A percentile compares a stretch with the other conserved stretches of the same genome.
Conservation (phyloP, 805 yeast species). For the Starmerella sirachaensis region DNA sequence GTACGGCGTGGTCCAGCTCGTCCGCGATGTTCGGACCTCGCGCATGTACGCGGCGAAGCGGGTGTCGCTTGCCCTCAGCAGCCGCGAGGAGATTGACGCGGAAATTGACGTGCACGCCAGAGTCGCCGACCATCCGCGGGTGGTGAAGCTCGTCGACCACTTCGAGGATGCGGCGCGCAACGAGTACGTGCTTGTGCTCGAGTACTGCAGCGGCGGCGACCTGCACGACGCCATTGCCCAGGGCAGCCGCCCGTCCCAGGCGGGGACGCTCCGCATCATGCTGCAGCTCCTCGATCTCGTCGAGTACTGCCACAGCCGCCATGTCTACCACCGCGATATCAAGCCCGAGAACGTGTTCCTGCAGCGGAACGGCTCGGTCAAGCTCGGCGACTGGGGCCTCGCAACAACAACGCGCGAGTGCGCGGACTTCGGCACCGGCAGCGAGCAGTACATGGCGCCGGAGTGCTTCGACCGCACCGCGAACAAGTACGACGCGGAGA, state of each 20-base stretch:
- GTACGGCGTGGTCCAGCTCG: constrained; percentile 81
- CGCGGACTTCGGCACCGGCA: constrained; percentile 73
- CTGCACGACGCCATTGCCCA: constrained; percentile 57
- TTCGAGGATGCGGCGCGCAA: constrained; percentile 37
- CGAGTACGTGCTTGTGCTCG: constrained; percentile 58
- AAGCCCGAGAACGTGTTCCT: constrained; percentile 90
- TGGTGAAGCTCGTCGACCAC: constrained; percentile 64
- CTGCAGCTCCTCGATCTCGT: constrained; percentile 73
- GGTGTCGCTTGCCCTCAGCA: constrained; percentile 30
- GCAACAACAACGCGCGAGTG: constrained; percentile 53
- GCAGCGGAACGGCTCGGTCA: constrained; percentile 43
- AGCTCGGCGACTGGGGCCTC: constrained; percentile 80
- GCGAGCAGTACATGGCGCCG: constrained; percentile 92
- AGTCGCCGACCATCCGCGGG: constrained; percentile 69
- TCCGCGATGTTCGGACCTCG: constrained; percentile 47
- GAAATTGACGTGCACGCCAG: constrained; percentile 52
- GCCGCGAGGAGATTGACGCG: constrained; percentile 9
- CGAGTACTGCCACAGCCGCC: constrained; percentile 76
- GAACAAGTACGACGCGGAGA: constrained; percentile 56
- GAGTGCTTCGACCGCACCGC: constrained; percentile 55
- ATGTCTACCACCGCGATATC: constrained; percentile 92
- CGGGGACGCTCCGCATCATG: constrained; percentile 43
- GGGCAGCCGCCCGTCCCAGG: constrained; percentile 36
- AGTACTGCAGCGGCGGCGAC: constrained; percentile 76
- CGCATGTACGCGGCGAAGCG: constrained; percentile 74